These are phyloP conservation scores for Scutellaria barbata DNA, from an alignment of 257 asterid genomes.

Conservation along the genomic window DNA sequence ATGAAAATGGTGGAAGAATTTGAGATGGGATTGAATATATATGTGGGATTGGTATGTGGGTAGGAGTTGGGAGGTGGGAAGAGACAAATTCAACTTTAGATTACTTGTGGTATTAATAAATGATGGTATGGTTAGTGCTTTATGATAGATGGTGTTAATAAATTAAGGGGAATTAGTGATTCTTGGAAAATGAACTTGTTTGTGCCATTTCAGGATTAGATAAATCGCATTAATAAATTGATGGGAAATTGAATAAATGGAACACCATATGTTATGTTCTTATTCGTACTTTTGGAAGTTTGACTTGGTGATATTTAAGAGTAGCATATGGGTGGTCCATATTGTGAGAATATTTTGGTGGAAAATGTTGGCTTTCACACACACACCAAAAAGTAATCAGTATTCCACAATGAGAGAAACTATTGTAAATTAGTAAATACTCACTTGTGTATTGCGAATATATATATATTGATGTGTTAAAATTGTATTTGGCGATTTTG, in stretches of 20 bases:
- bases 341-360: constrained; percentile 27
- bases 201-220: constrained; percentile 38
- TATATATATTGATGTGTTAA: no score
- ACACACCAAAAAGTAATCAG: background rate
- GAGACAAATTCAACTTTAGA: constrained; percentile 40
- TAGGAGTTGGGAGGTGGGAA: constrained; percentile 48
- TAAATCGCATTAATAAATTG: constrained; percentile 28
- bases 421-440: background rate
- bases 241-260: constrained; percentile 18
- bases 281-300: constrained; percentile 31
- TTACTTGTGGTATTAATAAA: constrained; percentile 37
- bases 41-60: constrained; percentile 30
- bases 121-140: constrained; percentile 26
- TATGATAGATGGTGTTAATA: background rate
- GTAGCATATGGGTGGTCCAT: constrained; percentile 33
- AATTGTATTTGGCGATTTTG: no score
- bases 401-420: background rate
- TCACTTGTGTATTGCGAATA: no score
- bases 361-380: constrained; percentile 26
- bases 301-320: constrained; percentile 33
- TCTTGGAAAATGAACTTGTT: background rate
- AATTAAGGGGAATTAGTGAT: no score
- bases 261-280: constrained; percentile 15
- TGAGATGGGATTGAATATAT: constrained; percentile 27
- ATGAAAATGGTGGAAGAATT: background rate